phyloP scores from a whole-genome alignment of 179 eudicot species.

The Silene noctiflora region DNA sequence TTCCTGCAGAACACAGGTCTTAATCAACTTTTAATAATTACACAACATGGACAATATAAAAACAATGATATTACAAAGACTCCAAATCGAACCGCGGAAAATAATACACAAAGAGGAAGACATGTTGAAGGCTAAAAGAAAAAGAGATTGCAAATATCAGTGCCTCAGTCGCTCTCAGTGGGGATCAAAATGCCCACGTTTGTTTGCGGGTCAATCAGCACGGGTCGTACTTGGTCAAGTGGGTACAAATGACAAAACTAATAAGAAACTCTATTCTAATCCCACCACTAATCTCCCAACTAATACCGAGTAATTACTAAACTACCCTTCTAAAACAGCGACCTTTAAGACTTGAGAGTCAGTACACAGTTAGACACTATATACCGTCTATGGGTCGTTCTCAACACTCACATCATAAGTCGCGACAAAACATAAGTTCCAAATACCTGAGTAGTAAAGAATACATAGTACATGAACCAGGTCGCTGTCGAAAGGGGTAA shows the following conservation, averaged over 20 bases:
- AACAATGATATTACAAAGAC: background rate
- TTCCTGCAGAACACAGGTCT: background rate
- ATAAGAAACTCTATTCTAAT: background rate
- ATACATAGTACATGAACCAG: no score
- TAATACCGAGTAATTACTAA: no score
- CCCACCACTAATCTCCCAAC: background rate
- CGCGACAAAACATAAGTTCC: background rate
- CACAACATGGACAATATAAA: background rate
- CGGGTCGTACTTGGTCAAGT: background rate
- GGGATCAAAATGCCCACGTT: background rate
- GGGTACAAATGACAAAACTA: background rate
- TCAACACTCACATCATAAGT: background rate
- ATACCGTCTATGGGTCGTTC: background rate
- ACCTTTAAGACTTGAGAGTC: background rate
- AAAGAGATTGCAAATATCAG: slow-evolving; percentile 1
- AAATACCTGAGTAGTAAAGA: background rate
- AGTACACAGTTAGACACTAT: background rate
- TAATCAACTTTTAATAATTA: background rate
- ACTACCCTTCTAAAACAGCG: slow-evolving; percentile 1
- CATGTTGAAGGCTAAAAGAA: no score
- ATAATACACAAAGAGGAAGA: no score
- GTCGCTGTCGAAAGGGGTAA: no score
- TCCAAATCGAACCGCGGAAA: no score
- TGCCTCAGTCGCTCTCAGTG: no score
- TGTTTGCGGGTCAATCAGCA: background rate